Evolutionary conservation across 1,139 yeast genomes (phyloP).

Genomic region (Protomyces lactucae-debilis): DNA sequence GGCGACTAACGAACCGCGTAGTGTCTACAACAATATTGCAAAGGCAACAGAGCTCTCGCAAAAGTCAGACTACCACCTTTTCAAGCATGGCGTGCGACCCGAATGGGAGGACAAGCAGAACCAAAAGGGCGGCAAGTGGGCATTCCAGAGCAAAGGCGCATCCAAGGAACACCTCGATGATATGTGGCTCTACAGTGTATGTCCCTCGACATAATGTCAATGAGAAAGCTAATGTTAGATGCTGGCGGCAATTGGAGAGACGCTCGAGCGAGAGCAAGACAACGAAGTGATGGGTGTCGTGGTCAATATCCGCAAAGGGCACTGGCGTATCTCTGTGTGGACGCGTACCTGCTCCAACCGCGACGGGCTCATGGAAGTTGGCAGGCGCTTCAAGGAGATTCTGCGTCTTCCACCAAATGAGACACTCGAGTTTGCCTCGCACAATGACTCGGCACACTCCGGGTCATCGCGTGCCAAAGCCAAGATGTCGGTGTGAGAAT

Average conservation of each 20-base stretch:
- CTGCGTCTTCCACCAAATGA: conserved; percentile 64
- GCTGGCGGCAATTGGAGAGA: conserved; percentile 91
- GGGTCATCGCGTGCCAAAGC: conserved; percentile 34
- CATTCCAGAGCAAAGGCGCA: conserved; percentile 66
- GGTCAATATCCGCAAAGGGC: conserved; percentile 77
- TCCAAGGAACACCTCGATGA: conserved; percentile 66
- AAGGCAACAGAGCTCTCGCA: conserved; percentile 85
- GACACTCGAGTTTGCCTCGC: conserved; percentile 70
- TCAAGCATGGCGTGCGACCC: conserved; percentile 91
- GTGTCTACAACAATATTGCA: conserved; percentile 84
- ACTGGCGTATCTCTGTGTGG: conserved; percentile 87
- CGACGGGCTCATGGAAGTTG: conserved; percentile 53
- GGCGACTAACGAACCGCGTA: background rate
- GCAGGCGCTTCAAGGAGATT: conserved; percentile 65
- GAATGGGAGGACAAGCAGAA: conserved; percentile 97
- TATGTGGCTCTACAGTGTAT: conserved; percentile 59
- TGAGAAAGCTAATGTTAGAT: conserved; percentile 50
- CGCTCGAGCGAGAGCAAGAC: conserved; percentile 54
- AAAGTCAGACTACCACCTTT: conserved; percentile 91
- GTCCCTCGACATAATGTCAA: conserved; percentile 34
- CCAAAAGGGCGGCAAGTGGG: conserved; percentile 93
- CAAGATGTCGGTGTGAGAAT: conserved; percentile 22
- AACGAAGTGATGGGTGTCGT: conserved; percentile 94
- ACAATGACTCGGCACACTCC: conserved; percentile 39
- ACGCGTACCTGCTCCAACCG: conserved; percentile 72